Evolutionary conservation across 148 eudicot species (phyloP).

Genomic region (Bassia scoparia): DNA sequence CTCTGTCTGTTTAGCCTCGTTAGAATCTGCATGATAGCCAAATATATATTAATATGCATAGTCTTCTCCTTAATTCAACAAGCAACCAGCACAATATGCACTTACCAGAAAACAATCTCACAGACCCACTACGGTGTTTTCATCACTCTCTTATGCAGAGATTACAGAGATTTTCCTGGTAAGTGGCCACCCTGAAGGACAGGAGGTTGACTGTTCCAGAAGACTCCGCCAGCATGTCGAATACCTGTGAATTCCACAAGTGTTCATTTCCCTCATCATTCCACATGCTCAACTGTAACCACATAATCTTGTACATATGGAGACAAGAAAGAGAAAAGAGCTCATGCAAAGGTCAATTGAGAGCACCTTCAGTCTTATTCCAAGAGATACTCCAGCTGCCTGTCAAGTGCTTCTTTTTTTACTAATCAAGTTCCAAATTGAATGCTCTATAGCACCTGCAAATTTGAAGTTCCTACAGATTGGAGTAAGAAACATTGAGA

Average conservation of each 20-base stretch:
- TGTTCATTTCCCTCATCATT: constrained; percentile 20
- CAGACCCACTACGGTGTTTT: constrained; percentile 29
- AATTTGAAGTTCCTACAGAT: constrained; percentile 8
- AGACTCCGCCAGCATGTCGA: constrained; percentile 99
- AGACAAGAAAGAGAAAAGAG: neutral
- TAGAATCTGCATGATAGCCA: constrained; percentile 24
- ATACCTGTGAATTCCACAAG: constrained; percentile 55
- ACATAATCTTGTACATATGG: constrained; percentile 8
- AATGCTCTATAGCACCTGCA: constrained; percentile 93
- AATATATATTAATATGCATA: constrained; percentile 7
- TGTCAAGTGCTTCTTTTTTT: constrained; percentile 92
- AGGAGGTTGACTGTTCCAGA: constrained; percentile 44
- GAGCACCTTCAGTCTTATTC: constrained; percentile 95
- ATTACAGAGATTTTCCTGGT: constrained; percentile 19
- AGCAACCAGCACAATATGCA: constrained; percentile 25
- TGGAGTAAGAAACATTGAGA: neutral
- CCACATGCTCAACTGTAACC: constrained; percentile 22
- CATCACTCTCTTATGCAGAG: constrained; percentile 40
- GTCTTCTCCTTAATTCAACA: constrained; percentile 14
- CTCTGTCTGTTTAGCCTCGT: constrained; percentile 49
- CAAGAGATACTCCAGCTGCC: constrained; percentile 93
- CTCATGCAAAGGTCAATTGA: constrained; percentile 9
- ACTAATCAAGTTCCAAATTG: constrained; percentile 79
- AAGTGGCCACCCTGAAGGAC: constrained; percentile 34
- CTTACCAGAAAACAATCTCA: constrained; percentile 53